phyloP scores from a whole-genome alignment of 1,284 basidiomycete genomes.

The Quambalaria eucalypti region DNA sequence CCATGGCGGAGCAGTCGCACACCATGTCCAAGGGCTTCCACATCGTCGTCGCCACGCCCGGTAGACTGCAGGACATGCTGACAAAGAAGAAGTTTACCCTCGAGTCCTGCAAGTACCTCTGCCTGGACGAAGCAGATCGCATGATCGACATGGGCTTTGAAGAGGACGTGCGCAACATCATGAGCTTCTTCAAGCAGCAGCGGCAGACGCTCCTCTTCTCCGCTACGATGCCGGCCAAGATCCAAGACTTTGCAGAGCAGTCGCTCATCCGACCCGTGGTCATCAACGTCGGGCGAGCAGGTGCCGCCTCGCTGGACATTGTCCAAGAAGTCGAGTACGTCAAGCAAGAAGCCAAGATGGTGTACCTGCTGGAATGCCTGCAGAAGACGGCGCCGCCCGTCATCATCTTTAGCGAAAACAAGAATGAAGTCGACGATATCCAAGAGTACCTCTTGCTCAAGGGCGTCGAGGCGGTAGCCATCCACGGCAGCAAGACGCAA shows the following conservation, averaged over 20 bases:
- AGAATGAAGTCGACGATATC: slow-evolving; percentile 98
- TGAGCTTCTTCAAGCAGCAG: slow-evolving; percentile 66
- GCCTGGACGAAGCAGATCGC: slow-evolving; percentile 97
- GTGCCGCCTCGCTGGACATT: slow-evolving; percentile 92
- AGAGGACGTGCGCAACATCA: slow-evolving; percentile 94
- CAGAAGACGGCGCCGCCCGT: slow-evolving; percentile 98
- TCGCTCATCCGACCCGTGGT: slow-evolving; percentile 84
- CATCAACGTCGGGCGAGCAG: slow-evolving; percentile 94
- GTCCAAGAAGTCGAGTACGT: slow-evolving; percentile 97
- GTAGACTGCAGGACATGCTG: slow-evolving; percentile 53
- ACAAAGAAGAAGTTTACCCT: slow-evolving; percentile 87
- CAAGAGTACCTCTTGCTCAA: slow-evolving; percentile 94
- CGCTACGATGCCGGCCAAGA: slow-evolving; percentile 97
- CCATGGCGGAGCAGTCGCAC: slow-evolving; percentile 90
- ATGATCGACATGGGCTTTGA: slow-evolving; percentile 99
- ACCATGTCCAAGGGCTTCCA: slow-evolving; percentile 82
- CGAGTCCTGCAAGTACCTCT: slow-evolving; percentile 69
- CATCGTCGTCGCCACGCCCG: slow-evolving; percentile 74
- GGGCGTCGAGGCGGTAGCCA: slow-evolving; percentile 95
- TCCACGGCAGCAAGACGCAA: slow-evolving; percentile 94
- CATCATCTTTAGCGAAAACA: slow-evolving; percentile 96
- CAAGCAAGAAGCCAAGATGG: slow-evolving; percentile 99
- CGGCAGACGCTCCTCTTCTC: slow-evolving; percentile 94
- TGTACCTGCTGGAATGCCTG: slow-evolving; percentile 89
- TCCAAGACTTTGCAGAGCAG: slow-evolving; percentile 95